Base-by-base conservation (phyloP, 2,329 filamentous ascomycete genomes). In the Ceratocystis alfenasii region DNA sequence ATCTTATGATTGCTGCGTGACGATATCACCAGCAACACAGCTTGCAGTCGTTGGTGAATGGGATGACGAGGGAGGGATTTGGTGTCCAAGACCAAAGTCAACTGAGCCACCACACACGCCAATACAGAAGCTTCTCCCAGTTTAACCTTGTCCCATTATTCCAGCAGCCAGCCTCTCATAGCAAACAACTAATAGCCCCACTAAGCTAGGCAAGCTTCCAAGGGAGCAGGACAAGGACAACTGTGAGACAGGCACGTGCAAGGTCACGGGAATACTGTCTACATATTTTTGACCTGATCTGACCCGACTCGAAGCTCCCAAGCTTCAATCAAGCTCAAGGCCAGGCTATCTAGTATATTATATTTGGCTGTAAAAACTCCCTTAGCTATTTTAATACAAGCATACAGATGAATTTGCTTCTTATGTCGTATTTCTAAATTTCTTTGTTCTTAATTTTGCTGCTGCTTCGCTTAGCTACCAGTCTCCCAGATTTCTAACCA, bases 31-130 rank as follows among this genome's bases (percentile, higher is more conserved):
- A 59, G 36, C 55, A 41, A 53, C 28, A 45, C 36, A 22, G 30
- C 45, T 41, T 55, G 64, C 44, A 36, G 60, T 63, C 28, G 48
- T 50, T 68, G 59, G 28, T 64, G 62, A 30, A 50, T 61, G 65
- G 10, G 36, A 65, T 68, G 66, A 66, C 64, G 66, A 68, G 63
- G 63, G 65, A 50, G 66, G 63, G 50, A 61, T 65, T 65, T 61
- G 41, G 28, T 60, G 33, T 53, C 25, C 20, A 53, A 53, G 20
- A 25, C 48, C 48, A 53, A 50, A 50, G 46, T n/a, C 46, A 63
- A 22, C 30, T 66, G 48, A 64, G 55, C 66, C 62, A 65, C 55
- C 50, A 45, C 63, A 64, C 55, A 25, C 20, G n/a, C 25, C 41
- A 41, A 60, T 50, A 48, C 44, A 60, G 12, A n/a, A 59, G 53